Percentiles rank a stretch among this genome's conserved stretches.
Evolutionary conservation across 768 basidiomycete genomes (phyloP).

Genomic region (Ramaria rubella): DNA sequence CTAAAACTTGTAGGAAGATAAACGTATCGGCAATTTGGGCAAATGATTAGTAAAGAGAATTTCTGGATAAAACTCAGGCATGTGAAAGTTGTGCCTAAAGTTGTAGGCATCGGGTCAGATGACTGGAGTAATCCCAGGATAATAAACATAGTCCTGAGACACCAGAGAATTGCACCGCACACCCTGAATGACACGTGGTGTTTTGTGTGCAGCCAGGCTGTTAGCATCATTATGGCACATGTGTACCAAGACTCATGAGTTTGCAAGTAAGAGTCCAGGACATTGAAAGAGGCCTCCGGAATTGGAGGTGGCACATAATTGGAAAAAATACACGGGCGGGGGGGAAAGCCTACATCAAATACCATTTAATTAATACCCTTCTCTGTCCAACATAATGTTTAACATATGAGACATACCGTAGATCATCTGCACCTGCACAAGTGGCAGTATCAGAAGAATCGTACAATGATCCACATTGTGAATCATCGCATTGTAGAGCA

Average conservation of each 20-base stretch:
- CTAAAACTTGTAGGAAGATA: neutral
- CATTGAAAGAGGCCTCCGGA: no score
- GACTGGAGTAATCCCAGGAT: neutral
- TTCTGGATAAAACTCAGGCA: neutral
- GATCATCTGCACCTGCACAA: no score
- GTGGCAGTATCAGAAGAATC: no score
- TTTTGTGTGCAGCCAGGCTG: constrained; percentile 17
- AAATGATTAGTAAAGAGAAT: neutral
- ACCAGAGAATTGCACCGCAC: constrained; percentile 15
- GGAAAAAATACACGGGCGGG: neutral
- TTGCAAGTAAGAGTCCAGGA: no score
- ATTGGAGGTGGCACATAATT: neutral
- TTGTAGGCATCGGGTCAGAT: neutral
- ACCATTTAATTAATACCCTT: no score
- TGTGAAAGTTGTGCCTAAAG: neutral
- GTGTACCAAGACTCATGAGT: constrained; percentile 16
- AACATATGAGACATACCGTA: no score
- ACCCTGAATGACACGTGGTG: constrained; percentile 20
- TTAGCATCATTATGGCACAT: constrained; percentile 12
- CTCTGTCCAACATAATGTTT: no score
- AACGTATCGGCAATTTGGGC: neutral
- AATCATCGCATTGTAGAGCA: neutral
- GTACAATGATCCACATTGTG: no score
- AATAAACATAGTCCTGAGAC: constrained; percentile 12
- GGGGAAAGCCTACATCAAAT: no score